Evolutionary conservation across 2,329 filamentous ascomycete genomes (phyloP), one percentile per base, ranked within the genome.

Genomic region (Arthrobotrys sphaeroides): DNA sequence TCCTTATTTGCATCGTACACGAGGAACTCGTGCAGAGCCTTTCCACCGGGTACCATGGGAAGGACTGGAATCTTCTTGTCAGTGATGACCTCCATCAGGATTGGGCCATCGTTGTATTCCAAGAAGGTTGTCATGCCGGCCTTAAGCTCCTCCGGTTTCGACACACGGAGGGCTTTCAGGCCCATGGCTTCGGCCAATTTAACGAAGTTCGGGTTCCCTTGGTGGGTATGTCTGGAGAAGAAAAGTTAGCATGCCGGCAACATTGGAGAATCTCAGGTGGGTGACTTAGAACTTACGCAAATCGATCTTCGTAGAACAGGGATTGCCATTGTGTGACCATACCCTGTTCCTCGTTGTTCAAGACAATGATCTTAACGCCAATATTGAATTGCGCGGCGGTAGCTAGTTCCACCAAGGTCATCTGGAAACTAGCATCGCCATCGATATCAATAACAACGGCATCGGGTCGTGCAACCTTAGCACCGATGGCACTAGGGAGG

Each of bases 281-380:
- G 12, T 13, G 20, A 18, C 40, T 47, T 28, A n/a, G 7, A 65
- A 75, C 72, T 90, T 79, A 79, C 55, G 79, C 83, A 83, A 90
- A 98, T 79, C 94, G 90, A 82, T 97, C 93, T 83, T 97, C 91
- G 85, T 96, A 98, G 85, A 98, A 98, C 78, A 98, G 89, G 80
- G 93, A 94, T 84, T 98, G 94, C 94, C 94, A 98, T 85, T 97
- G 94, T 0, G 94, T 97, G 45, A 98, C 94, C 94, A 98, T 98
- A 64, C 94, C 94, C 84, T 97, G 94, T 84, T 98, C 93, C 83
- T 96, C 93, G 83, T 97, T 99, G 86, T 98, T 98, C 67, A 99
- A 84, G 24, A 98, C 87, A 79, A 98, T 93, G 75, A 98, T 87
- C 87, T 98, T 98, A 83, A 96, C 90, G 78, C 92, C 94, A 82